These are phyloP conservation scores for Daldinia loculata DNA, from an alignment of 495 filamentous ascomycete genomes.

Conservation along the genomic window DNA sequence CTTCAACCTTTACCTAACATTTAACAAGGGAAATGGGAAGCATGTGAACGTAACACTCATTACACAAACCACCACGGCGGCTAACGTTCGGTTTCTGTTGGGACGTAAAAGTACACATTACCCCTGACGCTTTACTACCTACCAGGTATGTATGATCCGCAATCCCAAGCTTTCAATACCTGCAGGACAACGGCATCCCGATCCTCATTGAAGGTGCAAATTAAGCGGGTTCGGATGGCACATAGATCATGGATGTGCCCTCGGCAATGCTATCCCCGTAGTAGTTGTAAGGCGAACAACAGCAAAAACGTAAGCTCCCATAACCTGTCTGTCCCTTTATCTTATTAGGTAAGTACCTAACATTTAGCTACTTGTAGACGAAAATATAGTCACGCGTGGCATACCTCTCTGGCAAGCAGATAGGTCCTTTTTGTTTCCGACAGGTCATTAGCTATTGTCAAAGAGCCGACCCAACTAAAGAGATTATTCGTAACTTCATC, in stretches of 20 bases:
- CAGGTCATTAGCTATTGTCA: conserved; percentile 11
- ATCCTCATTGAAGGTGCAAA: not conserved
- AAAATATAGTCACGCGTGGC: not conserved
- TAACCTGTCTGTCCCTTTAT: too few species aligned
- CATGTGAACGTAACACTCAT: conserved; percentile 16
- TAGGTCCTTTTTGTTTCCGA: not conserved
- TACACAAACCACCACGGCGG: conserved; percentile 4
- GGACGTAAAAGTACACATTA: conserved; percentile 25
- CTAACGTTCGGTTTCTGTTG: conserved; percentile 21
- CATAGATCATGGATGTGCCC: not conserved
- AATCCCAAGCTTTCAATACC: conserved; percentile 9
- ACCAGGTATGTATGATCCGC: not conserved
- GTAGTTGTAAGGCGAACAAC: not conserved
- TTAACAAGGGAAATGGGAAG: conserved; percentile 1
- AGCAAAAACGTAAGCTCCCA: too few species aligned
- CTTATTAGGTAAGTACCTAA: not conserved
- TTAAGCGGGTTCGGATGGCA: not conserved
- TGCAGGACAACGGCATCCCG: not conserved
- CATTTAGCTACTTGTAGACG: conserved; percentile 5
- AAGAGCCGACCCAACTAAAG: conserved; percentile 9
- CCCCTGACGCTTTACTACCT: conserved; percentile 24
- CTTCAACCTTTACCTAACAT: not conserved
- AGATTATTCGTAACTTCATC: not conserved
- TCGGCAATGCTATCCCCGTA: not conserved
- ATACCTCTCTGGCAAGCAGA: conserved; percentile 2